A percentile compares a stretch with the other conserved stretches of the same genome.
Conservation (phyloP, 352 stramenopile species). For the Phytophthora sansomeana region DNA sequence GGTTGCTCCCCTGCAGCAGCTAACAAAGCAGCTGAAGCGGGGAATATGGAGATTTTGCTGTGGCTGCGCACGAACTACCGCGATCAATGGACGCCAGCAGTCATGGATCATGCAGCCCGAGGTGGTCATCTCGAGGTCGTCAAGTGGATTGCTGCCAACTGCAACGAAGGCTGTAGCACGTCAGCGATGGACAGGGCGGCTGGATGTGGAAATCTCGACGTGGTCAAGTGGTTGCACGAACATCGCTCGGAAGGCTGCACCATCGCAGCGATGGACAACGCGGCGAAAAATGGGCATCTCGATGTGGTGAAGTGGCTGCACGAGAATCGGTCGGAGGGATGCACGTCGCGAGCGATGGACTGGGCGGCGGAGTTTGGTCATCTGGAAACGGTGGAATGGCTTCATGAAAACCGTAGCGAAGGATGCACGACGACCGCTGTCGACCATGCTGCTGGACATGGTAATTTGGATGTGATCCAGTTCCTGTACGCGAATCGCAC, state of each 20-base stretch:
- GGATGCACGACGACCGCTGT: too few relatives aligned
- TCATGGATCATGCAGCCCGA: conserved; percentile 7
- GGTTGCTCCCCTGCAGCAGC: conserved; percentile 1
- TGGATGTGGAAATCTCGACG: background rate
- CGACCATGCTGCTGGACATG: background rate
- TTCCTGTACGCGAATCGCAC: conserved; percentile 16
- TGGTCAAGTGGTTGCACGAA: background rate
- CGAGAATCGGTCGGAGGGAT: background rate
- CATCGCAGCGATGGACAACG: too few relatives aligned
- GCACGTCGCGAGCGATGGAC: conserved; percentile 6
- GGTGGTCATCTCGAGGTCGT: conserved; percentile 11
- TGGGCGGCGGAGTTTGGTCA: background rate
- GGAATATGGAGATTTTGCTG: conserved; percentile 18
- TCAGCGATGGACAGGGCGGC: conserved; percentile 8
- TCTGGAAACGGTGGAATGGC: conserved; percentile 2
- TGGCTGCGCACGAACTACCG: conserved; percentile 11
- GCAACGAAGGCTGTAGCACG: conserved; percentile 3
- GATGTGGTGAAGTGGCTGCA: too few relatives aligned
- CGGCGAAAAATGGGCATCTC: too few relatives aligned
- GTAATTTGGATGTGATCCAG: conserved; percentile 12
- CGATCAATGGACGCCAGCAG: conserved; percentile 14
- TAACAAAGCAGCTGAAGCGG: conserved; percentile 3
- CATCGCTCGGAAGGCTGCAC: too few relatives aligned
- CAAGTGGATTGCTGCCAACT: conserved; percentile 4
- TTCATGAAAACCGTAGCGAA: background rate